Base-by-base conservation (phyloP, 139 green algal species). In the Closterium sp. region DNA sequence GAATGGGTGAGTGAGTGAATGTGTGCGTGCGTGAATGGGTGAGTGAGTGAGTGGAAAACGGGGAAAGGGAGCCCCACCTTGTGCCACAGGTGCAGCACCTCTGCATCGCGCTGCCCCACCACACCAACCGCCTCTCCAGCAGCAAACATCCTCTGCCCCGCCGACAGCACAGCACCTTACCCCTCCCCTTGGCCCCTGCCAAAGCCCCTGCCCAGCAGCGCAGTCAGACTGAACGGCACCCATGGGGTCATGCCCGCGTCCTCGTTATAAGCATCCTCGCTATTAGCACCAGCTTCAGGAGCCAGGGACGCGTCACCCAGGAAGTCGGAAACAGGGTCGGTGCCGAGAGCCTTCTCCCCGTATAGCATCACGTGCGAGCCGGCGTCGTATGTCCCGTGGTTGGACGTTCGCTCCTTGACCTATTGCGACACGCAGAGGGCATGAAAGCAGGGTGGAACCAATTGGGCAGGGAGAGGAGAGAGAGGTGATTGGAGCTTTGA, bases 341-440 rank as follows among this genome's bases (percentile, higher is more conserved):
- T 85, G 29, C 96, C 95, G 7, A 99, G 97, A 31, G 31, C 86
- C 24, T 98, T 70, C 9, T 94, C 90, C 85, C 97, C 97, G 91
- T 96, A 99, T 92, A 96, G 96, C 97, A 97, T 96, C 0, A 97
- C 97, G 90, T 98, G 97, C n/a, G 88, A 95, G 90, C 97, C 97
- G 91, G 95, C 90, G 2, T 91, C 70, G 93, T 97, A 99, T 19
- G 97, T 98, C 79, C 92, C 96, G 95, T 98, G 97, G 85, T 97
- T 93, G 87, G 95, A 97, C 29, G 97, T 98, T 31, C 98, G 95
- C 32, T 92, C n/a, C n/a, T 93, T 94, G 22, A 98, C 92, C 92
- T 93, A 85, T 21, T 50, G n/a, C 24, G 31, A 38, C 32, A 38
- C 32, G 32, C 2, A 4, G 32, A 38, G 4, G 32, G 32, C 32